Conservation (phyloP, 768 basidiomycete genomes). For the Tulasnella sp. region DNA sequence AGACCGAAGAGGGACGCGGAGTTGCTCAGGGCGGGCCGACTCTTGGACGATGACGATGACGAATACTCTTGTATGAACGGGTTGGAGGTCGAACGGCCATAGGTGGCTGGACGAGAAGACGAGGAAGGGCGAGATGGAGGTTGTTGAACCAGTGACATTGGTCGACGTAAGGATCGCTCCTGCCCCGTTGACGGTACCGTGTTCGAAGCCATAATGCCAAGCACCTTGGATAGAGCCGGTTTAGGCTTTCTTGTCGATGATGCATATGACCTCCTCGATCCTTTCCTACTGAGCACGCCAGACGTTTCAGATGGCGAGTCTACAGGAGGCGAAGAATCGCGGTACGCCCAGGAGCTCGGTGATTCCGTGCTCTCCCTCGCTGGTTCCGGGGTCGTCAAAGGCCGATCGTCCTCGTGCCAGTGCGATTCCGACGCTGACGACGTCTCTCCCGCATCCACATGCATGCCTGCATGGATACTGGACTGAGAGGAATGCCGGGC, state of each 20-base stretch:
- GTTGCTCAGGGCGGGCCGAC: neutral
- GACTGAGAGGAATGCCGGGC: neutral
- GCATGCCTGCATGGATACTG: conserved; percentile 30
- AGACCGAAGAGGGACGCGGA: neutral
- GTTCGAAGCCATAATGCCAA: neutral
- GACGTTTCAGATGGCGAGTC: neutral
- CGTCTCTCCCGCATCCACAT: neutral
- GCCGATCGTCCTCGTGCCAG: neutral
- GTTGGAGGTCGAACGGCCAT: conserved; percentile 18
- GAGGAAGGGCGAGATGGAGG: neutral
- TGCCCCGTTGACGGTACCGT: neutral
- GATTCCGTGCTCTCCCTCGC: neutral
- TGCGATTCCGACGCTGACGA: neutral
- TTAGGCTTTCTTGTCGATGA: neutral
- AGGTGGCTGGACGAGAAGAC: neutral
- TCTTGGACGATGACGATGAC: neutral
- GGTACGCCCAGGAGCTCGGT: neutral
- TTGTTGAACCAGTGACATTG: conserved; percentile 1
- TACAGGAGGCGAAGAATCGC: neutral
- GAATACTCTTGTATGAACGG: neutral
- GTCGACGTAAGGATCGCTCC: neutral
- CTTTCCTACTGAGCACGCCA: neutral
- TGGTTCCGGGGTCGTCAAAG: neutral
- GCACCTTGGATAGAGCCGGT: conserved; percentile 6
- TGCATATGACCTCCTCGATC: neutral